Percentiles rank a stretch among this genome's conserved stretches.
These are phyloP conservation scores for Beauveria caledonica DNA, from an alignment of 2,329 filamentous ascomycete species.

Conservation along the genomic window DNA sequence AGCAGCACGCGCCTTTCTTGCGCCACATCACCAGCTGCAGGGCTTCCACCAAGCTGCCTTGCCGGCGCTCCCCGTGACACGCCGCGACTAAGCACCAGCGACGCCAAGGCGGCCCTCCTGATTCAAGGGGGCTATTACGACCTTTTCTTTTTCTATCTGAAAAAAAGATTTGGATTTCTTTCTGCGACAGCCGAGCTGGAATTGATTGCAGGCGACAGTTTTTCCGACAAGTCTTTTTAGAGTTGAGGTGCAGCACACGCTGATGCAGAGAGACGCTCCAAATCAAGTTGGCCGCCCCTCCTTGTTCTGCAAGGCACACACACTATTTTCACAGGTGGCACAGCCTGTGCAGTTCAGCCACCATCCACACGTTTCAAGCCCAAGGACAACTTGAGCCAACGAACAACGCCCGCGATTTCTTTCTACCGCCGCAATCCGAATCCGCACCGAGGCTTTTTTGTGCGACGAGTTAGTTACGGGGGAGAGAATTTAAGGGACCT, in stretches of 20 bases:
- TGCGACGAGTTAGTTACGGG: neutral
- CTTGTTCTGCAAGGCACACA: slow-evolving; percentile 6
- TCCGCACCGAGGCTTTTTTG: neutral
- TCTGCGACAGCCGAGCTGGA: neutral
- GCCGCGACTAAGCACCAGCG: neutral
- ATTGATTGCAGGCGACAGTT: too few species aligned
- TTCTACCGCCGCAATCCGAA: too few species aligned
- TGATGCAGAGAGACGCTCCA: neutral
- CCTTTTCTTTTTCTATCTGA: neutral
- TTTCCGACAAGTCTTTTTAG: neutral
- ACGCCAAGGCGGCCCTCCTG: slow-evolving; percentile 1
- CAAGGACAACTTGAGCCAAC: neutral
- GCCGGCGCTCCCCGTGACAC: slow-evolving; percentile 2
- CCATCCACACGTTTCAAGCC: neutral
- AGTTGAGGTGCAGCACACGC: neutral
- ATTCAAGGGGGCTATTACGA: neutral
- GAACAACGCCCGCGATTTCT: too few species aligned
- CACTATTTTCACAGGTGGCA: neutral
- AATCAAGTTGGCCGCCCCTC: neutral
- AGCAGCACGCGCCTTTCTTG: neutral
- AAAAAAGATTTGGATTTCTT: neutral
- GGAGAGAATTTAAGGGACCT: neutral
- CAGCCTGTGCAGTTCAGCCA: neutral
- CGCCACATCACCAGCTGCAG: neutral
- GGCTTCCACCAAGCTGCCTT: neutral